A percentile compares a stretch with the other conserved stretches of the same genome.
phyloP scores from a whole-genome alignment of 2,329 filamentous ascomycete genomes.

The Colletotrichum spinosum region DNA sequence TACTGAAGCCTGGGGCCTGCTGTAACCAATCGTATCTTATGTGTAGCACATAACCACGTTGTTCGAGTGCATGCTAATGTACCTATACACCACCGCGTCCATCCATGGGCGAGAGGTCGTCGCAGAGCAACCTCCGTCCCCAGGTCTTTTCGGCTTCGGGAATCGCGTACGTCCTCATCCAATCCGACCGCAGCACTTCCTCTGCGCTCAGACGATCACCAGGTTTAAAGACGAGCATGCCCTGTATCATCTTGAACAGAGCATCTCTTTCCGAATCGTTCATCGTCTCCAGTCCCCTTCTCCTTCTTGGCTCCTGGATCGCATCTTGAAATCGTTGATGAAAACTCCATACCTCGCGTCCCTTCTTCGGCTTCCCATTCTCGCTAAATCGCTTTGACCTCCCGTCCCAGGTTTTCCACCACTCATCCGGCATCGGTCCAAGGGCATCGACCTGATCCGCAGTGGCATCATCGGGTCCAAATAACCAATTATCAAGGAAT shows the following conservation, averaged over 20 bases:
- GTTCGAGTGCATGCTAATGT: neutral
- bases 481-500: conserved; percentile 43
- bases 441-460: conserved; percentile 47
- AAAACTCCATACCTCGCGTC: conserved; percentile 40
- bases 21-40: no score
- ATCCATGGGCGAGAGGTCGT: conserved; percentile 41
- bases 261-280: conserved; percentile 29
- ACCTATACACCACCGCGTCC: neutral
- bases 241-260: conserved; percentile 34
- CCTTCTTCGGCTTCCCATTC: conserved; percentile 23
- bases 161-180: conserved; percentile 37
- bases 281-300: conserved; percentile 20
- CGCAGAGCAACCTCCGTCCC: conserved; percentile 10
- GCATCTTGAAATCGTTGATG: conserved; percentile 46
- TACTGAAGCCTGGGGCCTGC: no score
- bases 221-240: conserved; percentile 37
- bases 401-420: conserved; percentile 35
- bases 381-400: conserved; percentile 29
- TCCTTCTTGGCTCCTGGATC: conserved; percentile 44
- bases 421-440: conserved; percentile 39
- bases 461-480: conserved; percentile 44
- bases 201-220: conserved; percentile 33
- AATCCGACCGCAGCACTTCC: conserved; percentile 35
- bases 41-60: no score
- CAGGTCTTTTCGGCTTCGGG: conserved; percentile 20